Base-by-base conservation (phyloP, 2,329 filamentous ascomycete species). In the Pseudogymnoascus sp. region DNA sequence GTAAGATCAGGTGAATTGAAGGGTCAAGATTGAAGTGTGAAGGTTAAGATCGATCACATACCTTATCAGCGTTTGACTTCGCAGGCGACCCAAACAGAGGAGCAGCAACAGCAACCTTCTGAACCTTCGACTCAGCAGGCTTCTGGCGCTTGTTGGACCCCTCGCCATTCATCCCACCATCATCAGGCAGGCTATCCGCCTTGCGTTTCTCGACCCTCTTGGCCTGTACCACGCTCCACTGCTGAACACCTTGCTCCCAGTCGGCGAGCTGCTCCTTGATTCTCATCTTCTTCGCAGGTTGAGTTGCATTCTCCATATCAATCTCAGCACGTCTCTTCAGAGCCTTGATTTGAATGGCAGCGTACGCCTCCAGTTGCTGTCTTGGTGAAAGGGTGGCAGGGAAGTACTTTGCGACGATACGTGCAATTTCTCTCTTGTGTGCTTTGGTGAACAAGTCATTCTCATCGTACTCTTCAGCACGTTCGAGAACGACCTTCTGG, bases 61-160 rank as follows among this genome's bases (percentile, higher is more conserved):
- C 50, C 35, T 26, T 63, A 6, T 38, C 46, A 26, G 46, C 5
- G 13, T 10, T 56, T 15, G 23, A n/a, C 13, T 38, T 46, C 17
- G 23, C 38, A 29, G 46, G 35, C 23, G 19, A 37, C 37, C 31
- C 31, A 59, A 37, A 31, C 33, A 33, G n/a, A 19, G 35, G 53
- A 6, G 62, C 62, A 21, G 17, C 40, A 19, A 23, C 33, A 6
- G 62, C 62, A 21, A 9, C 40, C 46, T 53, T 31, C 9, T 21
- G 37, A 10, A 37, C 26, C 31, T 40, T 35, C 19, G 23, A 44
- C 63, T 61, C 26, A 11, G 23, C 33, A 33, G 60, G 64, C 60
- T 64, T 68, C 15, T 62, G 53, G 42, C 67, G 65, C 64, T 73
- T 73, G 31, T 42, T 68, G 7, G 67, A 67, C 5, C 42, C 33